A percentile compares a stretch with the other conserved stretches of the same genome.
Evolutionary conservation across 2,329 filamentous ascomycete genomes (phyloP).

Genomic region (Parastagonospora avenae): DNA sequence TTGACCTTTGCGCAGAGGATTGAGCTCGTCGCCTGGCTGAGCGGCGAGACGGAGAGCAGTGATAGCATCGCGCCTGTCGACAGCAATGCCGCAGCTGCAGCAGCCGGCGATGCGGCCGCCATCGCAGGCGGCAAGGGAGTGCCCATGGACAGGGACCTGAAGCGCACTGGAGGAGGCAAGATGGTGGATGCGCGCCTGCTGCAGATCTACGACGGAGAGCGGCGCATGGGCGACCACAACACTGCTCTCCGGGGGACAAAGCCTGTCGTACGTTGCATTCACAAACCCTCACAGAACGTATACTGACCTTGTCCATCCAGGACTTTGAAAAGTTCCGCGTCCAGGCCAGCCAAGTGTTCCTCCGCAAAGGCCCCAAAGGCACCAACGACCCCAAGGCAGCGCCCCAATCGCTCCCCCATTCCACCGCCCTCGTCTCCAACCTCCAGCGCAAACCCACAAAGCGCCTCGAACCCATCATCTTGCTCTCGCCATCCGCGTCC

Average conservation of each 20-base stretch:
- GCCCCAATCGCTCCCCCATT: slow-evolving; percentile 31
- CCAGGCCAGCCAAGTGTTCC: slow-evolving; percentile 80
- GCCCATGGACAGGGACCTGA: slow-evolving; percentile 45
- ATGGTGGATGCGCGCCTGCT: slow-evolving; percentile 76
- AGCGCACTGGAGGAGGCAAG: slow-evolving; percentile 46
- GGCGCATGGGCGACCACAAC: slow-evolving; percentile 91
- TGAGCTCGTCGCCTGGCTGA: slow-evolving; percentile 91
- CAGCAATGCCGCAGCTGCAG: slow-evolving; percentile 58
- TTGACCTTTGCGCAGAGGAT: slow-evolving; percentile 89
- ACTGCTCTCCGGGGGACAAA: slow-evolving; percentile 85
- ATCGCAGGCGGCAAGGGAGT: slow-evolving; percentile 57
- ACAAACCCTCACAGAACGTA: slow-evolving; percentile 8
- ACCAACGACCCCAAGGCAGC: slow-evolving; percentile 45
- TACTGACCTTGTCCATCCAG: slow-evolving; percentile 52
- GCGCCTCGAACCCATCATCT: slow-evolving; percentile 80
- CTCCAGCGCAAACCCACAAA: slow-evolving; percentile 47
- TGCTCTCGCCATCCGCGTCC: slow-evolving; percentile 93
- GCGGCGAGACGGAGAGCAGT: slow-evolving; percentile 78
- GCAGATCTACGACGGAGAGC: slow-evolving; percentile 89
- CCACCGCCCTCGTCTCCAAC: slow-evolving; percentile 46
- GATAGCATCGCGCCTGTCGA: slow-evolving; percentile 89
- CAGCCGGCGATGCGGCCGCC: slow-evolving; percentile 58
- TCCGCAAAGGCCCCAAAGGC: slow-evolving; percentile 58
- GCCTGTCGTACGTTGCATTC: slow-evolving; percentile 68
- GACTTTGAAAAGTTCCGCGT: slow-evolving; percentile 88